phyloP scores from a whole-genome alignment of 1,139 yeast species.

The Eremothecium sinecaudum region DNA sequence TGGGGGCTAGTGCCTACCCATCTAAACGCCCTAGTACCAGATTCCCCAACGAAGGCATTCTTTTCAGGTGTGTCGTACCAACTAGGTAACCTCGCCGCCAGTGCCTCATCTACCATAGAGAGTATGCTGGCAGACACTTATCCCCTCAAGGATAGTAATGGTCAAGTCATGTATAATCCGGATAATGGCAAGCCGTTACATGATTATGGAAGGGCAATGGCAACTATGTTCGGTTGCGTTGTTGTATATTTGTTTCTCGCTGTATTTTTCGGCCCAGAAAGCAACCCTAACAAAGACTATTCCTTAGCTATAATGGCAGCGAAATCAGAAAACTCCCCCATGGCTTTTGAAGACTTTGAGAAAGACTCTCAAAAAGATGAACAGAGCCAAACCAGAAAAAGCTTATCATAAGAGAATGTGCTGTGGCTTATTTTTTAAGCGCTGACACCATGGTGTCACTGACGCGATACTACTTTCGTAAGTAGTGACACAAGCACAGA shows the following conservation, averaged over 20 bases:
- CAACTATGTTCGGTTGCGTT: conserved; percentile 73
- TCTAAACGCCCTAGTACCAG: conserved; percentile 68
- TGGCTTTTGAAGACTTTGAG: no score
- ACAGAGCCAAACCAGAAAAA: no score
- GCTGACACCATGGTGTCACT: no score
- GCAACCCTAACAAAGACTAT: no score
- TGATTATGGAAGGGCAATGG: conserved; percentile 63
- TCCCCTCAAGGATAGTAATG: no score
- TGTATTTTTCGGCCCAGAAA: conserved; percentile 67
- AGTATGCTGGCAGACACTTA: conserved; percentile 61
- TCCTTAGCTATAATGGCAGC: no score
- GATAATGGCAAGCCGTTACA: conserved; percentile 30
- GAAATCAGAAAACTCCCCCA: no score
- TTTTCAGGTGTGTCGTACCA: conserved; percentile 71
- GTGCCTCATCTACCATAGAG: conserved; percentile 79
- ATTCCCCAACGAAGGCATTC: conserved; percentile 49
- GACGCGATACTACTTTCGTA: no score
- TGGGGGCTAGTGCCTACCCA: conserved; percentile 84
- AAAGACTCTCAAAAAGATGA: no score
- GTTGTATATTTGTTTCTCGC: conserved; percentile 52
- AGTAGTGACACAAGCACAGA: no score
- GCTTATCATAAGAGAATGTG: no score
- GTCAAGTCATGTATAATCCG: conserved; percentile 22
- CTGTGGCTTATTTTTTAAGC: no score
- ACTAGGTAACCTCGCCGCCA: conserved; percentile 73